Percentiles rank a stretch among this genome's conserved stretches.
These are phyloP conservation scores for Hymenoscyphus albidus DNA, from an alignment of 2,329 filamentous ascomycete genomes.

Conservation along the genomic window DNA sequence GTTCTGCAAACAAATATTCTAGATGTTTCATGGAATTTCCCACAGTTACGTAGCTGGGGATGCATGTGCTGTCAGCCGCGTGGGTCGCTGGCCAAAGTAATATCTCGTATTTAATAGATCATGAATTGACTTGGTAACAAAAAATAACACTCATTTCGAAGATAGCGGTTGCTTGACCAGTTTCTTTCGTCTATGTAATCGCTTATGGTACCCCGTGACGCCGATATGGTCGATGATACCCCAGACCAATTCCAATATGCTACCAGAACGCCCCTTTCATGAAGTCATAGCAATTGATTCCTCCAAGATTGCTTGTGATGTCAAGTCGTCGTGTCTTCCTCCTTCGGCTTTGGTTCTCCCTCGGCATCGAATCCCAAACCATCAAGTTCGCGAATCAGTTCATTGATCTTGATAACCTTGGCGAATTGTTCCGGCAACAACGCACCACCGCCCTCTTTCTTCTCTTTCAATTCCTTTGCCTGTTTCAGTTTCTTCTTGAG, in stretches of 20 bases:
- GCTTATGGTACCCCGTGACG: neutral
- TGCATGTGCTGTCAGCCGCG: neutral
- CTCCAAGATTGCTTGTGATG: slow-evolving; percentile 2
- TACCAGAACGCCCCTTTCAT: neutral
- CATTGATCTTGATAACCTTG: slow-evolving; percentile 96
- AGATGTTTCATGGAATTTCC: neutral
- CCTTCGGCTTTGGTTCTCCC: slow-evolving; percentile 56
- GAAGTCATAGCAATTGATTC: neutral
- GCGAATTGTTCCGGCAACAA: slow-evolving; percentile 92
- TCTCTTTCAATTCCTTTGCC: slow-evolving; percentile 82
- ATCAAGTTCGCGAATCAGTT: slow-evolving; percentile 85
- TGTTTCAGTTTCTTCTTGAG: slow-evolving; percentile 94
- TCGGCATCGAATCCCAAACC: slow-evolving; percentile 78
- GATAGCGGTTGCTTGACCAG: neutral
- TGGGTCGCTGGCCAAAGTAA: neutral
- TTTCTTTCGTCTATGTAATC: slow-evolving; percentile 2
- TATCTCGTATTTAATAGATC: neutral
- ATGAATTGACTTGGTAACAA: neutral
- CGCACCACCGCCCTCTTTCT: slow-evolving; percentile 81
- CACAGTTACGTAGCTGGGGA: neutral
- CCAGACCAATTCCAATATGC: slow-evolving; percentile 2
- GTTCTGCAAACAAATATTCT: neutral
- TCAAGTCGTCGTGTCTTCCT: slow-evolving; percentile 19
- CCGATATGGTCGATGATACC: neutral
- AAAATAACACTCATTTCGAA: neutral